These are phyloP conservation scores for Persicaria maculosa DNA, from an alignment of 148 eudicot species.

Conservation along the genomic window DNA sequence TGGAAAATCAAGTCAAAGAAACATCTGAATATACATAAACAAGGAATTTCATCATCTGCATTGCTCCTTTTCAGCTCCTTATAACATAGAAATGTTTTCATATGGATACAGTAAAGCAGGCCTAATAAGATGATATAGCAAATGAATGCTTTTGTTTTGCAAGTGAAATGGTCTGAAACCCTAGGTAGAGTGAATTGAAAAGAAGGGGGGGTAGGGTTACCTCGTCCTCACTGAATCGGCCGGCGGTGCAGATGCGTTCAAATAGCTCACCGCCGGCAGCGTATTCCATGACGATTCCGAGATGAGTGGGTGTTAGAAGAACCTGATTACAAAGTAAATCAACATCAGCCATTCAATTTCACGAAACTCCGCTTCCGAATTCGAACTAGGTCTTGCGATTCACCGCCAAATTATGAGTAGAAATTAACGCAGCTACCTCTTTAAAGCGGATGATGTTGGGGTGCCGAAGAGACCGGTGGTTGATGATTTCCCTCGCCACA, in stretches of 20 bases:
- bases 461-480: slow-evolving; percentile 61
- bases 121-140: too few species aligned
- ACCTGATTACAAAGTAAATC: slow-evolving; percentile 24
- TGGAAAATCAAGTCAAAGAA: slow-evolving; percentile 15
- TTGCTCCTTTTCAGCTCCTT: too few species aligned
- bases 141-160: too few species aligned
- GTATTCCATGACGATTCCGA: slow-evolving; percentile 76
- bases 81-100: too few species aligned
- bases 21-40: not conserved
- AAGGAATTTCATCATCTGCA: not conserved
- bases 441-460: slow-evolving; percentile 75
- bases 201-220: slow-evolving; percentile 8
- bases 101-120: too few species aligned
- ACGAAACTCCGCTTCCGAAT: not conserved
- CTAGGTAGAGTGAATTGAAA: too few species aligned
- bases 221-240: slow-evolving; percentile 72
- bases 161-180: too few species aligned
- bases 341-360: not conserved
- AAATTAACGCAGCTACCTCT: slow-evolving; percentile 29
- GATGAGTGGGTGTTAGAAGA: slow-evolving; percentile 66
- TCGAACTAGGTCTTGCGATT: not conserved
- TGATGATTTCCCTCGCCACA: slow-evolving; percentile 65
- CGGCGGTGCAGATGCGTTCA: slow-evolving; percentile 59
- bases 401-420: not conserved
- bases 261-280: slow-evolving; percentile 81